Base-by-base conservation (phyloP, 768 basidiomycete species). In the Leccinum uliginosum region DNA sequence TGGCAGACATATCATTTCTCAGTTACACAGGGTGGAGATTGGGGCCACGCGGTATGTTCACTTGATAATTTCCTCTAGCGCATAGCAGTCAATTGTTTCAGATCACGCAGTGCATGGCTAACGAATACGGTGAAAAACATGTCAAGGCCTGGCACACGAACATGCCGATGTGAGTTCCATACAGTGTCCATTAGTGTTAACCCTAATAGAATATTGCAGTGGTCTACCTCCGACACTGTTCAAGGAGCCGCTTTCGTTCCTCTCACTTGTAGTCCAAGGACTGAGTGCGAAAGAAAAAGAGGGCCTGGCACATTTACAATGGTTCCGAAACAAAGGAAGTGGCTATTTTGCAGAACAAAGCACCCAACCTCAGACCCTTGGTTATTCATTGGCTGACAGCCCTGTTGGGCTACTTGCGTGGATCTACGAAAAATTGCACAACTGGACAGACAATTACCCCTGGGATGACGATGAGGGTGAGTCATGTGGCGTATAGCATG, bases 381-480 rank as follows among this genome's bases (percentile, higher is more conserved):
- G 80, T 0, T 85, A 85, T 60, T 59, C 71, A 11, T 68, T 86
- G 3, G 71, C 80, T 1, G 84, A 86, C 59, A 84, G 83, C 8
- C 85, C 84, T 9, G 75, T 75, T 6, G 84, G 81, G 1, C 59
- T 82, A 21, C 71, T 82, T 11, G 78, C 74, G 2, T 82, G 80
- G 80, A 78, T 83, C 19, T 82, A 80, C 54, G 80, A 82, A 60
- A 80, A 82, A 51, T 59, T 81, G 14, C 71, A 76, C 24, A 64
- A 67, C 29, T 81, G 78, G 77, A 76, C 78, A 0, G 83, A 84
- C 60, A 59, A 64, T 1, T 84, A 85, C 65, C 74, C 75, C 0
- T 85, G 83, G 83, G 73, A 74, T 11, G 80, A 82, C 48, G 83
- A 85, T 26, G 81, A 84, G 70, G 73, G 84, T 62, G n/a, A 78